Evolutionary conservation across 208 protist genomes (phyloP).

Genomic region (Leishmania mexicana): DNA sequence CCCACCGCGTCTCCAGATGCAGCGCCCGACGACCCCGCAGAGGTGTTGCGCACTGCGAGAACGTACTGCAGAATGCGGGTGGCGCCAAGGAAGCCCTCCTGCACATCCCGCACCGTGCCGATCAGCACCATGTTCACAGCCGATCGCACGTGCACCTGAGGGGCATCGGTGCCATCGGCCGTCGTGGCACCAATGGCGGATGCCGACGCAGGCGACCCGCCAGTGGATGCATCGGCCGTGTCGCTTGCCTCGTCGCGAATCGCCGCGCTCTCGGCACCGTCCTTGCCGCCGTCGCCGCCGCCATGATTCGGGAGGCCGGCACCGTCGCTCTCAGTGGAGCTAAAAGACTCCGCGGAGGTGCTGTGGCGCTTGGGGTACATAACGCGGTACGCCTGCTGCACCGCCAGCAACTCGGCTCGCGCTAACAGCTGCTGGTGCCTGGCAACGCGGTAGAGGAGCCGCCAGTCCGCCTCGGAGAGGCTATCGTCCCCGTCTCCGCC

Average conservation of each 20-base stretch:
- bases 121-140: constrained; percentile 62
- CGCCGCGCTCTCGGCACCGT: not conserved
- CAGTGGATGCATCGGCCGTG: not conserved
- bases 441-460: constrained; percentile 34
- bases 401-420: constrained; percentile 9
- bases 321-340: not conserved
- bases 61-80: constrained; percentile 70
- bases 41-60: constrained; percentile 33
- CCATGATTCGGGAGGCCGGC: not conserved
- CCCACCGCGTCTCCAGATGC: not conserved
- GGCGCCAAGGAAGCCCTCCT: constrained; percentile 65
- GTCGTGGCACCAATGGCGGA: constrained; percentile 2
- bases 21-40: not conserved
- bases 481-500: not conserved
- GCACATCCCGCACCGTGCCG: constrained; percentile 68
- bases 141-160: constrained; percentile 62
- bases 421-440: constrained; percentile 8
- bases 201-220: not conserved
- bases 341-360: not conserved
- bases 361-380: not conserved
- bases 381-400: constrained; percentile 11
- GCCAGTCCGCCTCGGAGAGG: constrained; percentile 42
- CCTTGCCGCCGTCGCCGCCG: not conserved
- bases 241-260: not conserved
- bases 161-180: constrained; percentile 7